Conservation (phyloP, 805 yeast genomes). For the Scheffersomyces lignosus region DNA sequence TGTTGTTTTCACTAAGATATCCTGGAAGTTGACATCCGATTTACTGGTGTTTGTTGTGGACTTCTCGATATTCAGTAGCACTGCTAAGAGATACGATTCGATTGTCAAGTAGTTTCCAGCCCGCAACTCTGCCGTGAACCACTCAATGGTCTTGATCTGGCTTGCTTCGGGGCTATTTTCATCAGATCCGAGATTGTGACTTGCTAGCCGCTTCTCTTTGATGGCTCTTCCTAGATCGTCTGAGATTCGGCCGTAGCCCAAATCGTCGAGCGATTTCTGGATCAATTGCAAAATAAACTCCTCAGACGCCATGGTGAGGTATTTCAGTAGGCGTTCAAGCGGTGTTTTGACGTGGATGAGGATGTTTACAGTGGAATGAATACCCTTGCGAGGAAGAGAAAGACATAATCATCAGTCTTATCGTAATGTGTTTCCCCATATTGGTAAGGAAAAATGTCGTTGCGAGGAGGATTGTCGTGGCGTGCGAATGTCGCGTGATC, state of each 20-base stretch:
- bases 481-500: too few species aligned
- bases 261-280: slow-evolving; percentile 28
- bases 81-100: slow-evolving; percentile 12
- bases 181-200: not conserved
- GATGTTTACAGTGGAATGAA: too few species aligned
- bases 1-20: slow-evolving; percentile 2
- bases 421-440: too few species aligned
- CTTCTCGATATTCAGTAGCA: slow-evolving; percentile 1
- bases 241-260: slow-evolving; percentile 29
- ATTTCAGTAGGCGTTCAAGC: too few species aligned
- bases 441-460: too few species aligned
- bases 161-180: slow-evolving; percentile 3
- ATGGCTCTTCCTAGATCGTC: slow-evolving; percentile 15
- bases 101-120: slow-evolving; percentile 13
- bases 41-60: not conserved
- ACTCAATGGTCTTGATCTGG: slow-evolving; percentile 11
- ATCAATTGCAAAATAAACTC: slow-evolving; percentile 31
- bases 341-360: not conserved
- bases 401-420: too few species aligned
- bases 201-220: slow-evolving; percentile 4
- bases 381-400: too few species aligned
- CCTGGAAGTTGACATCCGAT: slow-evolving; percentile 3
- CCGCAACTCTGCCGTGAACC: slow-evolving; percentile 16
- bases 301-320: slow-evolving; percentile 18
- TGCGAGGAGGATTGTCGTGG: too few species aligned